Base-by-base conservation (phyloP, 139 green algal species). In the Picocystis salinarum region DNA sequence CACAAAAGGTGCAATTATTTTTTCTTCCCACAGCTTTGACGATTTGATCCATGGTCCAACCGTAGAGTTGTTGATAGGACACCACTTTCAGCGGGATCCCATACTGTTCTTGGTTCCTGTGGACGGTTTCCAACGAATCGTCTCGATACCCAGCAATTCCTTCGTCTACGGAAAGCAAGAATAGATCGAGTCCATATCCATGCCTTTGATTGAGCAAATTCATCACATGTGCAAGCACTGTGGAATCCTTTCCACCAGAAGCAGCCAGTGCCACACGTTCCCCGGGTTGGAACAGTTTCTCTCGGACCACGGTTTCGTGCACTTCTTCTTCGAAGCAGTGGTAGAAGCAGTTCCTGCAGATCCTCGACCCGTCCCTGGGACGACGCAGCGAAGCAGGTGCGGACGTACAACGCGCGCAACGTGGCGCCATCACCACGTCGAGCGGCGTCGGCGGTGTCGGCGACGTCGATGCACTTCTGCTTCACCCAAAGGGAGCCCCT, bases 41-140 rank as follows among this genome's bases (percentile, higher is more conserved):
- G n/a, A 96, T 96, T 36, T 93, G 75, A 42, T 96, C 86, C 86
- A 96, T 97, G 12, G 75, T 91, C 86, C 87, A 96, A 15, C 83
- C 85, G 59, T 96, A 96, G 37, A 96, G 66, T 42, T 93, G 6
- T 37, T 24, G 17, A 23, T 34, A 36, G 12, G 27, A 13, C 26
- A 47, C 22, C 22, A 39, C 41, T 10, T 39, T n/a, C 41, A 33
- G 19, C n/a, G 19, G 22, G 6, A 48, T 40, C 41, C 58, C 50
- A 53, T 83, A 85, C 48, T 75, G 65, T 55, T 63, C 40, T 50
- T 96, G 83, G 44, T 96, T 97, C 2, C 80, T 50, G 42, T 89
- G 85, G 6, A 96, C 86, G 0, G 85, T 94, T 34, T 93, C 87
- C 23, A 96, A 54, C 0, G 68, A 86, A 59, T 96, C 87, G 44